These are phyloP conservation scores for Tillandsia fasciculata DNA, from an alignment of 176 grass and related monocot species.

Conservation along the genomic window DNA sequence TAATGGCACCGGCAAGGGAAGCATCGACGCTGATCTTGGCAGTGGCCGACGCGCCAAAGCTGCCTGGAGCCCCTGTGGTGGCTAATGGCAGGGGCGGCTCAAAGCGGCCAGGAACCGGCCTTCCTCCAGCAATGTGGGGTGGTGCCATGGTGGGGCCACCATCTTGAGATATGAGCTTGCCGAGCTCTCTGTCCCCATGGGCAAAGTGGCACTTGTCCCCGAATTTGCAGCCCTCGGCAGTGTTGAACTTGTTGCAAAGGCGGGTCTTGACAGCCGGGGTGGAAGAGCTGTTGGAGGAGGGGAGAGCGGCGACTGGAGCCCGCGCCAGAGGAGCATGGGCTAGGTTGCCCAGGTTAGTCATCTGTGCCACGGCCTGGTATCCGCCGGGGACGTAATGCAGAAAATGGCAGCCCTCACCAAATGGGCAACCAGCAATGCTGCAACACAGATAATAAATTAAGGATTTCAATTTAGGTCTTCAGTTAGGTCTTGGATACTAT, in stretches of 20 bases:
- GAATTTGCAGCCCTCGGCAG: slow-evolving; percentile 71
- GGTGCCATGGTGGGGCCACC: slow-evolving; percentile 24
- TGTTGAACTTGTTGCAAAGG: slow-evolving; percentile 78
- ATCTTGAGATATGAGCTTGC: slow-evolving; percentile 35
- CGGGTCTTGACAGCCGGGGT: slow-evolving; percentile 42
- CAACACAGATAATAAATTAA: slow-evolving; percentile 6
- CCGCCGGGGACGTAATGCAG: slow-evolving; percentile 65
- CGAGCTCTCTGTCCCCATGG: slow-evolving; percentile 68
- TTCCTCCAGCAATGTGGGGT: slow-evolving; percentile 21
- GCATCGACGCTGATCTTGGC: slow-evolving; percentile 75
- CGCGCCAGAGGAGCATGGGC: slow-evolving; percentile 34
- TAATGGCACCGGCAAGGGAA: slow-evolving; percentile 61
- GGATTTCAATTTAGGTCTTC: not conserved
- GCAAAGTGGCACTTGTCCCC: slow-evolving; percentile 78
- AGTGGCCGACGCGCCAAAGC: slow-evolving; percentile 65
- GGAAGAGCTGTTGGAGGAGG: slow-evolving; percentile 21
- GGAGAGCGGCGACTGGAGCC: slow-evolving; percentile 20
- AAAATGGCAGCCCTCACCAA: slow-evolving; percentile 80
- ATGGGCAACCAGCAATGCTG: slow-evolving; percentile 68
- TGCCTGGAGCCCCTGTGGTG: slow-evolving; percentile 33
- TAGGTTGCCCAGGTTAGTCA: slow-evolving; percentile 44
- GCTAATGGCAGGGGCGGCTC: slow-evolving; percentile 22
- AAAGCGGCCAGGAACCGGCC: slow-evolving; percentile 12
- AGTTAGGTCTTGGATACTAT: no score
- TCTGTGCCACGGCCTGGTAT: slow-evolving; percentile 55